Evolutionary conservation across 345 rosid genomes (phyloP), one percentile per base, ranked within the genome.

Genomic region (Populus tremula): DNA sequence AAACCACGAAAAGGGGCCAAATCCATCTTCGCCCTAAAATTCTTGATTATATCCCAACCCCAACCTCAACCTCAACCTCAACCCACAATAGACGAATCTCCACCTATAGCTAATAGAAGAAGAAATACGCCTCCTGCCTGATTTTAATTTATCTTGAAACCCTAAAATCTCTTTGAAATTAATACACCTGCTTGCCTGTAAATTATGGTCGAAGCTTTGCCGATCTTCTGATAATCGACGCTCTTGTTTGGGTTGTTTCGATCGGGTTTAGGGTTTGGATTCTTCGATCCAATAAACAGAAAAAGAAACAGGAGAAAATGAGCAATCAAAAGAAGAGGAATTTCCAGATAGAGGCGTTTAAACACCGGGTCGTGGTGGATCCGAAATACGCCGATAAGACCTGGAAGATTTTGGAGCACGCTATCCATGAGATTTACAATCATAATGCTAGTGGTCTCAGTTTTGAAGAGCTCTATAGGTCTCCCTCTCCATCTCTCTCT

Each of bases 401-500:
- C 1, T 96, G 99, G 99, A 94, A 87, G 90, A 88, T 93, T 82
- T 92, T 96, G 18, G 99, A 96, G 84, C 98, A 94, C 82, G 99
- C 98, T 67, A 96, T 93, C 76, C 96, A 90, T 67, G 97, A 93
- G 91, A 96, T 96, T 92, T 96, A 96, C 84, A 96, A 96, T 85
- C 99, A 96, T 77, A 94, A 96, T 71, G 98, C 99, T 63, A 93
- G 98, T 72, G 98, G 98, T 68, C 98, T 96, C 77, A 93, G 97
- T 49, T 96, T 96, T 76, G 99, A 96, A 83, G 98, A 96, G 88
- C 98, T 96, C 67, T 96, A 96, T 81, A 92, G 99, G 98, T 96
- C 47, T 6, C 39, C 29, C 23, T 35, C 47, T 21, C 23, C 29
- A 14, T 21, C 27, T 45, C 10, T 53, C 6, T 36, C 27, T 72